Evolutionary conservation across 768 basidiomycete species (phyloP).

Genomic region (Suillus bovinus): DNA sequence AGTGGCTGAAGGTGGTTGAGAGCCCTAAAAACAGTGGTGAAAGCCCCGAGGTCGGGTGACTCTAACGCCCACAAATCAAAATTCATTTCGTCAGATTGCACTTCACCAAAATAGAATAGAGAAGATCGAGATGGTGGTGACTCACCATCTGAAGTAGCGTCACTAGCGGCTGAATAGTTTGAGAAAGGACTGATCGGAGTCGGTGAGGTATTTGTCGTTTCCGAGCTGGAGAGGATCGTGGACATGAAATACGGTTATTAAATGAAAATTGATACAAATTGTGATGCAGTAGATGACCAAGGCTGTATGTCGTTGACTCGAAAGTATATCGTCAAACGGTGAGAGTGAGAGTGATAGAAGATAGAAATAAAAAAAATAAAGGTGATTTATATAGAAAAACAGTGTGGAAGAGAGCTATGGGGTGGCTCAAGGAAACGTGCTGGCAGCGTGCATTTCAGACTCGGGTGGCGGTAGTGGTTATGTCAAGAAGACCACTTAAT

Average conservation of each 20-base stretch:
- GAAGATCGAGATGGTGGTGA: not conserved
- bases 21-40: slow-evolving; percentile 68
- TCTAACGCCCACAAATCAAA: slow-evolving; percentile 36
- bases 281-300: slow-evolving; percentile 1
- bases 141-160: slow-evolving; percentile 54
- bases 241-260: slow-evolving; percentile 13
- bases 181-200: slow-evolving; percentile 41
- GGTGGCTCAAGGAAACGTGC: slow-evolving; percentile 4
- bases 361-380: not conserved
- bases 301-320: not conserved
- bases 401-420: not conserved
- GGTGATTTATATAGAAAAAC: not conserved
- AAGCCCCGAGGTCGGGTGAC: slow-evolving; percentile 73
- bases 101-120: not conserved
- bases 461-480: not conserved
- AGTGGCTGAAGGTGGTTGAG: slow-evolving; percentile 57
- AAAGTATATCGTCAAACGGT: slow-evolving; percentile 1
- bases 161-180: slow-evolving; percentile 41
- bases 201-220: slow-evolving; percentile 35
- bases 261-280: slow-evolving; percentile 1
- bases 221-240: slow-evolving; percentile 38
- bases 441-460: slow-evolving; percentile 8
- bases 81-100: not conserved
- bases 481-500: not conserved
- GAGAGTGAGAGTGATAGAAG: not conserved